Evolutionary conservation across 805 yeast genomes (phyloP).

Genomic region (Candida argentea): DNA sequence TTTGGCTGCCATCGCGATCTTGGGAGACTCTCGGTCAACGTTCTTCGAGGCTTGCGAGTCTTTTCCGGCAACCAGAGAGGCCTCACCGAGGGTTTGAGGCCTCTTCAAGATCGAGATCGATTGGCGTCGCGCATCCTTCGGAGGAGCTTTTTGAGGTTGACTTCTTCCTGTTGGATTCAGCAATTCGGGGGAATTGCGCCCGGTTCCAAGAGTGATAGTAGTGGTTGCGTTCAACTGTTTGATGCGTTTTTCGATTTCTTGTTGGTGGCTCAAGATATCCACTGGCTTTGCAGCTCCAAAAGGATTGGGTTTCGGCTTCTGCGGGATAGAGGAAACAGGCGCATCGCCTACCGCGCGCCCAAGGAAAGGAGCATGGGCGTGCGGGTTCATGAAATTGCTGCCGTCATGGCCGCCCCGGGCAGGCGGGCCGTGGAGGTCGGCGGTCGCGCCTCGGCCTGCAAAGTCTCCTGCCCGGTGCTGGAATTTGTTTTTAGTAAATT

Average conservation of each 20-base stretch:
- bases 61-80: no score
- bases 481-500: slow-evolving; percentile 13
- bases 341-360: background rate
- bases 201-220: slow-evolving; percentile 79
- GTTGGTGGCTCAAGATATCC: slow-evolving; percentile 55
- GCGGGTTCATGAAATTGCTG: background rate
- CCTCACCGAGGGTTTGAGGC: no score
- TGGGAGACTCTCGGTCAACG: no score
- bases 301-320: slow-evolving; percentile 46
- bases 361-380: no score
- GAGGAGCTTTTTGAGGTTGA: slow-evolving; percentile 3
- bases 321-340: slow-evolving; percentile 6
- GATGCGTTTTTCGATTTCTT: slow-evolving; percentile 66
- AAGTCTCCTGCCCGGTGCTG: background rate
- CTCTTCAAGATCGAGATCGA: slow-evolving; percentile 12
- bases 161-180: slow-evolving; percentile 6
- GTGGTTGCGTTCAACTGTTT: slow-evolving; percentile 79
- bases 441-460: slow-evolving; percentile 4
- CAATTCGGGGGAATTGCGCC: slow-evolving; percentile 26
- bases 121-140: slow-evolving; percentile 7
- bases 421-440: slow-evolving; percentile 1
- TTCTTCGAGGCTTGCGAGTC: no score
- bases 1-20: no score
- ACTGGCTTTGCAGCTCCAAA: slow-evolving; percentile 85
- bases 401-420: background rate